Evolutionary conservation across 768 basidiomycete genomes (phyloP).

Genomic region (Ramaria rubella): DNA sequence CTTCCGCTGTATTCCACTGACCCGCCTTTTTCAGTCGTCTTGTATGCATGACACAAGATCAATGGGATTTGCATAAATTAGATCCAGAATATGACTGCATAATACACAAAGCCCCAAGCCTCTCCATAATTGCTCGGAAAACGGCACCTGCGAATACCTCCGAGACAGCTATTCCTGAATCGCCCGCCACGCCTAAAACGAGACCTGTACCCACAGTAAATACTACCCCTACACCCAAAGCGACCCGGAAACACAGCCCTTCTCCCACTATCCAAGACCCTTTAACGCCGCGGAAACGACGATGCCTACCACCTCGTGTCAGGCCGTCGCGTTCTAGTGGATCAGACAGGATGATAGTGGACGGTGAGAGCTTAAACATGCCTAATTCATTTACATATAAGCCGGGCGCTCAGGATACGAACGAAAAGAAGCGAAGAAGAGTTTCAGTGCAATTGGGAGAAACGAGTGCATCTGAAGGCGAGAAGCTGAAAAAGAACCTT

Average conservation of each 20-base stretch:
- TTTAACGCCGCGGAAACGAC: not conserved
- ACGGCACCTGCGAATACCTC: not conserved
- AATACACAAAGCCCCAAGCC: slow-evolving; percentile 31
- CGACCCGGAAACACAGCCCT: not conserved
- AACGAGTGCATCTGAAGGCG: not conserved
- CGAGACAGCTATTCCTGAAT: not conserved
- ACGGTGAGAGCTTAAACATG: not conserved
- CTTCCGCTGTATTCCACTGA: slow-evolving; percentile 30
- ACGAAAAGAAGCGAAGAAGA: not conserved
- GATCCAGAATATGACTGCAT: slow-evolving; percentile 67
- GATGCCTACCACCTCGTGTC: not conserved
- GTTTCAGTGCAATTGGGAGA: not conserved
- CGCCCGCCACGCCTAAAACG: slow-evolving; percentile 12
- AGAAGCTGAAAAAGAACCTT: not conserved
- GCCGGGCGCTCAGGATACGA: not conserved
- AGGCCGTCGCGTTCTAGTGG: not conserved
- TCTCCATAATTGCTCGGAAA: slow-evolving; percentile 23
- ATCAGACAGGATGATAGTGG: not conserved
- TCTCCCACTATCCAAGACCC: not conserved
- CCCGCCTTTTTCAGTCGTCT: slow-evolving; percentile 20
- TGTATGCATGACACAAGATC: slow-evolving; percentile 52
- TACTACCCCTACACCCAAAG: slow-evolving; percentile 18
- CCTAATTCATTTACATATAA: not conserved
- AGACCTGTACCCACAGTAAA: slow-evolving; percentile 13
- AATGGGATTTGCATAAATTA: slow-evolving; percentile 83